phyloP scores from a whole-genome alignment of 169 alveolate species.

The Plasmodium falciparum region DNA sequence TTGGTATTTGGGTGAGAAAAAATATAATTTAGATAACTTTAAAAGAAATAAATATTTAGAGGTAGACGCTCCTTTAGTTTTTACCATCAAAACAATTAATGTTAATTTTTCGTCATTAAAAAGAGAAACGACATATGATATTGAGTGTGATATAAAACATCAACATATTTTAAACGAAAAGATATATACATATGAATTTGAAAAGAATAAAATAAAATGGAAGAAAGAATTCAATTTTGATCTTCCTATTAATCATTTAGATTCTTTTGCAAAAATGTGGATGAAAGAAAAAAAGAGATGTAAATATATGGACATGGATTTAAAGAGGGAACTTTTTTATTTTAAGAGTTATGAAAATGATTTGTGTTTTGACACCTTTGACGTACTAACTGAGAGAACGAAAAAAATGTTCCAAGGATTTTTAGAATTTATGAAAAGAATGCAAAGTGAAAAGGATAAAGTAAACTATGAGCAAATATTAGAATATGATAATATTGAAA shows the following conservation, averaged over 20 bases:
- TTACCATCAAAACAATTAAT: constrained; percentile 51
- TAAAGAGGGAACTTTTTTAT: constrained; percentile 21
- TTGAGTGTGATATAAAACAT: constrained; percentile 70
- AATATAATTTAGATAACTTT: constrained; percentile 16
- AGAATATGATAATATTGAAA: not conserved
- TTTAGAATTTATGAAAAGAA: constrained; percentile 21
- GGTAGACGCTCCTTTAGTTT: constrained; percentile 27
- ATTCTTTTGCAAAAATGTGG: constrained; percentile 65
- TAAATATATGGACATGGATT: constrained; percentile 14
- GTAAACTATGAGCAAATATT: not conserved
- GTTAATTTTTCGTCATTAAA: constrained; percentile 48
- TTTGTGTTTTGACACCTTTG: constrained; percentile 22
- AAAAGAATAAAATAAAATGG: constrained; percentile 49
- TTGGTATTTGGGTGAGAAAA: constrained; percentile 32
- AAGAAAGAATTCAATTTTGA: constrained; percentile 52
- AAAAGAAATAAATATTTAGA: constrained; percentile 59
- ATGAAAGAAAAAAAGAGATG: constrained; percentile 64
- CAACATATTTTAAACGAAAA: constrained; percentile 31
- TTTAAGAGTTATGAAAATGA: constrained; percentile 44
- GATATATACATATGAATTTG: constrained; percentile 50
- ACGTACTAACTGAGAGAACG: constrained; percentile 60
- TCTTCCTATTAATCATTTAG: constrained; percentile 52
- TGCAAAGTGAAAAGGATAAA: not conserved
- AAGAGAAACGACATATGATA: constrained; percentile 64
- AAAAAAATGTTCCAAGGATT: constrained; percentile 16